Conservation (phyloP, 2,329 filamentous ascomycete genomes). For the Penicillium sp. region DNA sequence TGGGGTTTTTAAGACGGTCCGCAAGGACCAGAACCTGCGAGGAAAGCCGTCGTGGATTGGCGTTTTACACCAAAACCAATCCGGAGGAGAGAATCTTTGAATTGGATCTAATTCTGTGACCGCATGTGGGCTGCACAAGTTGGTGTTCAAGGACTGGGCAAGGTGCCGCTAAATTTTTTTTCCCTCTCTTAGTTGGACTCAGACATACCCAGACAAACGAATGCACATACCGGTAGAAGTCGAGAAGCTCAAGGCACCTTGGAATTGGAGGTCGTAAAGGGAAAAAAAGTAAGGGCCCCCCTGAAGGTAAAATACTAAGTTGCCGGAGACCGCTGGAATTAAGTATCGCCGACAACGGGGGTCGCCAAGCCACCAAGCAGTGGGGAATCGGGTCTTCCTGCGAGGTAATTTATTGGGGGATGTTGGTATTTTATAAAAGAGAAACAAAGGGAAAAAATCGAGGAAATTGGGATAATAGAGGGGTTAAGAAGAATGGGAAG, state of each 20-base stretch:
- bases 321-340: constrained; percentile 19
- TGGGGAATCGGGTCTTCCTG: constrained; percentile 7
- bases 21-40: constrained; percentile 23
- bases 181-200: constrained; percentile 3
- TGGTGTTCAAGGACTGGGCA: constrained; percentile 10
- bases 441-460: not conserved
- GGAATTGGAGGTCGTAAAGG: constrained; percentile 9
- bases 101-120: constrained; percentile 13
- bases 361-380: constrained; percentile 15
- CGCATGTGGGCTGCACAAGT: constrained; percentile 18
- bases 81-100: constrained; percentile 2
- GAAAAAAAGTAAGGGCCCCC: constrained; percentile 16
- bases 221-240: not conserved
- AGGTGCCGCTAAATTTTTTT: constrained; percentile 11
- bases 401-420: not conserved
- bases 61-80: constrained; percentile 14
- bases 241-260: constrained; percentile 11
- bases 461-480: no score
- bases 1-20: constrained; percentile 20
- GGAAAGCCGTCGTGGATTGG: constrained; percentile 14
- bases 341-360: constrained; percentile 21
- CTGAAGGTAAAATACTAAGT: constrained; percentile 22
- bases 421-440: not conserved
- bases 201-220: not conserved
- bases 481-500: not conserved